Conservation (phyloP, 495 filamentous ascomycete genomes). For the Letharia lupina region DNA sequence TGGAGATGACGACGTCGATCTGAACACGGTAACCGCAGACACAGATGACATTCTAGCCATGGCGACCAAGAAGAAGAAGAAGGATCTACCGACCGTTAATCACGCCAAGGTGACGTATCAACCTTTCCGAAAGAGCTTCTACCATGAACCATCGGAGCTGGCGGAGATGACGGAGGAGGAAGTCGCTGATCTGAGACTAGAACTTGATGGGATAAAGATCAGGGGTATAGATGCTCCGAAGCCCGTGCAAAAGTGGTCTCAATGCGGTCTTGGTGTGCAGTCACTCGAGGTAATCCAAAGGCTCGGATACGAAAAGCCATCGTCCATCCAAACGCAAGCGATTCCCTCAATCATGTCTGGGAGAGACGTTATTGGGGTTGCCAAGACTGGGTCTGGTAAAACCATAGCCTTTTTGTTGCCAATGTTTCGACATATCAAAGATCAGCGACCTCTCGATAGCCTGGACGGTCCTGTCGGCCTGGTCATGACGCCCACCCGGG, state of each 20-base stretch:
- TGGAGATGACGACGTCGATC: conserved; percentile 68
- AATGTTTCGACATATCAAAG: conserved; percentile 96
- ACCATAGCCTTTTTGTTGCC: conserved; percentile 91
- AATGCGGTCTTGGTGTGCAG: conserved; percentile 80
- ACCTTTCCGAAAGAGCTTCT: conserved; percentile 86
- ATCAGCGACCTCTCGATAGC: conserved; percentile 73
- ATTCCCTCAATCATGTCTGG: conserved; percentile 95
- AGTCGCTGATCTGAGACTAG: conserved; percentile 66
- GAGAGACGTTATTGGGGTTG: conserved; percentile 90
- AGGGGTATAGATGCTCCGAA: conserved; percentile 78
- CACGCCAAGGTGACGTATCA: conserved; percentile 79
- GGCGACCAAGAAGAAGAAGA: conserved; percentile 90
- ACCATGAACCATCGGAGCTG: conserved; percentile 79
- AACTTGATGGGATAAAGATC: conserved; percentile 93
- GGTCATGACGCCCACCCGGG: conserved; percentile 91
- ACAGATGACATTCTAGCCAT: conserved; percentile 81
- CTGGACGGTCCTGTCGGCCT: conserved; percentile 82
- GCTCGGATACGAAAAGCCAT: conserved; percentile 80
- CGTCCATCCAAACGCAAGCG: conserved; percentile 90
- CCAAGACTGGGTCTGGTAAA: conserved; percentile 98
- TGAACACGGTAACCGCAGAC: conserved; percentile 59
- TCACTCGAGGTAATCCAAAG: conserved; percentile 80
- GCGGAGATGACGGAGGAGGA: conserved; percentile 81
- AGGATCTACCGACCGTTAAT: conserved; percentile 80
- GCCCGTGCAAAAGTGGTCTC: conserved; percentile 92